Percentiles rank a stretch among this genome's conserved stretches.
phyloP scores from a whole-genome alignment of 176 grass and related monocot species.

The Zea mays region Zm-B73-REFERENCE-NAM-5.0 NC_050101.1:119681501-119682000 shows the following conservation, averaged over 20 bases:
- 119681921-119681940: neutral
- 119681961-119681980: neutral
- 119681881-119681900: neutral
- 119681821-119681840: slow-evolving; percentile 10
- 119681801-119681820: neutral
- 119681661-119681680: neutral
- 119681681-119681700: neutral
- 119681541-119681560: too few relatives aligned
- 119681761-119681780: neutral
- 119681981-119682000: neutral
- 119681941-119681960: neutral
- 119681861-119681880: neutral
- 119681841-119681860: neutral
- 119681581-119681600: too few relatives aligned
- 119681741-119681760: neutral
- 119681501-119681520: too few relatives aligned
- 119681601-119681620: too few relatives aligned
- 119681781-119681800: neutral
- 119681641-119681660: neutral
- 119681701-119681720: slow-evolving; percentile 3
- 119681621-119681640: neutral
- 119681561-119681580: too few relatives aligned
- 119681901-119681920: neutral
- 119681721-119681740: slow-evolving; percentile 3
- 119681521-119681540: too few relatives aligned